Conservation (phyloP, 495 filamentous ascomycete genomes). For the Xylaria telfairii region DNA sequence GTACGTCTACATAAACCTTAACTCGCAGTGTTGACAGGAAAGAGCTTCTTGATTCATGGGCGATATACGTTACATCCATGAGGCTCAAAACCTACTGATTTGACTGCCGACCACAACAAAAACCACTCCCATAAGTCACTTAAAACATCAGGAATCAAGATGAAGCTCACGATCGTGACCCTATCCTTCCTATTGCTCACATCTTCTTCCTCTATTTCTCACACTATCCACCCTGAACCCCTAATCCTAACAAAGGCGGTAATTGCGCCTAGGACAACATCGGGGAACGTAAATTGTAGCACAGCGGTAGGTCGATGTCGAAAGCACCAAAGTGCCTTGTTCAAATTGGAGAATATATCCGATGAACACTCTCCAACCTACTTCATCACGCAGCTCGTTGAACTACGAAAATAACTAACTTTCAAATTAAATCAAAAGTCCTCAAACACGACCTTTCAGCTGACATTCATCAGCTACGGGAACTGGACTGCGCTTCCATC, state of each 20-base stretch:
- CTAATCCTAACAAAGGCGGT: background rate
- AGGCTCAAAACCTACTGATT: background rate
- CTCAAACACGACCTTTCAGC: slow-evolving; percentile 8
- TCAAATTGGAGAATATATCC: background rate
- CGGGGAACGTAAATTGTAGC: background rate
- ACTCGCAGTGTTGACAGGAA: background rate
- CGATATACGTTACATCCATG: background rate
- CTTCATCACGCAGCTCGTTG: background rate
- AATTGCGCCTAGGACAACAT: background rate
- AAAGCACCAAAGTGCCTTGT: background rate
- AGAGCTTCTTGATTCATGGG: background rate
- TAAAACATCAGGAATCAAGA: background rate
- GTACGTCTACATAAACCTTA: background rate
- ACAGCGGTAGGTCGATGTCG: background rate
- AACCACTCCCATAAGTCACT: background rate
- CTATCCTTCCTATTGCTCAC: background rate
- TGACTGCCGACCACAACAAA: background rate
- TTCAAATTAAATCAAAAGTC: background rate
- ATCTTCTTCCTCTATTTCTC: background rate
- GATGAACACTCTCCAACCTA: background rate
- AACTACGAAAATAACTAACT: background rate
- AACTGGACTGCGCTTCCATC: slow-evolving; percentile 31
- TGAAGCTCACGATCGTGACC: background rate
- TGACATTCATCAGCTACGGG: slow-evolving; percentile 36
- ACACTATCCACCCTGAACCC: background rate